phyloP scores from a whole-genome alignment of 129 eudicot species.

The Gnaphalium uliginosum region DNA sequence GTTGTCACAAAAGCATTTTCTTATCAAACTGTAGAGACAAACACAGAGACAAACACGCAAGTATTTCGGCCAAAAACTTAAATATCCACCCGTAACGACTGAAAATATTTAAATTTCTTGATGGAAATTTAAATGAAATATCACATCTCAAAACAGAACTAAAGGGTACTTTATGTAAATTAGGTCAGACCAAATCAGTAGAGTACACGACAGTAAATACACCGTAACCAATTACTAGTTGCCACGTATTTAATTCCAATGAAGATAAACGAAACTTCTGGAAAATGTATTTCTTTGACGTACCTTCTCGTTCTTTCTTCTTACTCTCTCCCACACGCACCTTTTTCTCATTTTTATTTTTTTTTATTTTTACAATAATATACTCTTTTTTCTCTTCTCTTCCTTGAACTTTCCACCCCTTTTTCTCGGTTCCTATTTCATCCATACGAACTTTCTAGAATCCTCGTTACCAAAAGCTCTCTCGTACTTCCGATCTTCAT shows the following conservation, averaged over 20 bases:
- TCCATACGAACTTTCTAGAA: slow-evolving; percentile 63
- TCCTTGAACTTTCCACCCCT: slow-evolving; percentile 10
- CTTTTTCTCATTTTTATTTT: slow-evolving; percentile 9
- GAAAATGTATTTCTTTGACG: slow-evolving; percentile 24
- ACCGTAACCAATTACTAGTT: background rate
- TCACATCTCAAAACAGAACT: background rate
- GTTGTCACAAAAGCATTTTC: no score
- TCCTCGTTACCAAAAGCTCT: slow-evolving; percentile 28
- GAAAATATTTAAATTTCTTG: no score
- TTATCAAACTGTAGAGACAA: no score
- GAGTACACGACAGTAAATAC: background rate
- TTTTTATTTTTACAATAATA: background rate
- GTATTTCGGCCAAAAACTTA: no score
- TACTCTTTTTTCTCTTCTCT: background rate
- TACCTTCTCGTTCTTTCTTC: slow-evolving; percentile 38
- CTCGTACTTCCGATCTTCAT: slow-evolving; percentile 13
- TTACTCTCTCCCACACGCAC: slow-evolving; percentile 24
- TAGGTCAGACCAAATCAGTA: background rate
- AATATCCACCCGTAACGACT: no score
- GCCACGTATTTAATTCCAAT: slow-evolving; percentile 28
- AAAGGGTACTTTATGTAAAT: background rate
- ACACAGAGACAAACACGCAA: no score
- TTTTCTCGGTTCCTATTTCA: slow-evolving; percentile 10
- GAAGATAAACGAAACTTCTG: slow-evolving; percentile 35
- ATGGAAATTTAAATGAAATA: no score